Evolutionary conservation across 352 stramenopile species (phyloP), one percentile per base, ranked within the genome.

Genomic region (Pythium brassicae): DNA sequence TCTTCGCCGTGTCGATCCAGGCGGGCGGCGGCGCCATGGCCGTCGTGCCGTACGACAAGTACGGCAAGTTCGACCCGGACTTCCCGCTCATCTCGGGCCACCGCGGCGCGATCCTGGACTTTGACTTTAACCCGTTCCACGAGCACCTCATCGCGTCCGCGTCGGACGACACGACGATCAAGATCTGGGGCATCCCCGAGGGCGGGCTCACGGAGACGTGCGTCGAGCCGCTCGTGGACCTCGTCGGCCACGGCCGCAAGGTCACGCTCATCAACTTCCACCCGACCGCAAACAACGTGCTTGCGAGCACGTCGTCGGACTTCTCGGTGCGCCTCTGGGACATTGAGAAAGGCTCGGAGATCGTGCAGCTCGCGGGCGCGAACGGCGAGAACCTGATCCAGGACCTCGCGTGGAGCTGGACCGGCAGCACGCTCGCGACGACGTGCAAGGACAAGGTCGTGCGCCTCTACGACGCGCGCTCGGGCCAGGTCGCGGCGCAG

Each of bases 81-180:
- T 95, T 95, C 59, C 93, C 96, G 29, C 80, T 98, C 48, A 89
- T 99, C 51, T 91, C 93, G 46, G 97, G 97, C 37, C 97, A 99
- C 72, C 87, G 89, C 39, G 94, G 89, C 22, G 78, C 94, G 20
- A 97, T 99, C 46, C 73, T 99, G 26, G 98, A 99, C 78, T 99
- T 99, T 72, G 97, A 99, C 67, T 99, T 99, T 76, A 99, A 98
- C 76, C 97, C 97, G 19, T 98, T 98, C 73, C 83, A 98, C 67
- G 92, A 98, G 55, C 83, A 98, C 55, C 84, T 99, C 57, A 78
- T 99, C 46, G 96, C 97, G 7, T 98, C 95, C 48, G 96, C 87
- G 22, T 97, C 84, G 44, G 97, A 99, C 61, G 97, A 99, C 74
- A 97, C 87, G 22, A 99, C 94, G 22, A 92, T 99, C 69, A 99